Evolutionary conservation across 768 basidiomycete genomes (phyloP), one percentile per base, ranked within the genome.

Genomic region (Rhizopogon vesiculosus): DNA sequence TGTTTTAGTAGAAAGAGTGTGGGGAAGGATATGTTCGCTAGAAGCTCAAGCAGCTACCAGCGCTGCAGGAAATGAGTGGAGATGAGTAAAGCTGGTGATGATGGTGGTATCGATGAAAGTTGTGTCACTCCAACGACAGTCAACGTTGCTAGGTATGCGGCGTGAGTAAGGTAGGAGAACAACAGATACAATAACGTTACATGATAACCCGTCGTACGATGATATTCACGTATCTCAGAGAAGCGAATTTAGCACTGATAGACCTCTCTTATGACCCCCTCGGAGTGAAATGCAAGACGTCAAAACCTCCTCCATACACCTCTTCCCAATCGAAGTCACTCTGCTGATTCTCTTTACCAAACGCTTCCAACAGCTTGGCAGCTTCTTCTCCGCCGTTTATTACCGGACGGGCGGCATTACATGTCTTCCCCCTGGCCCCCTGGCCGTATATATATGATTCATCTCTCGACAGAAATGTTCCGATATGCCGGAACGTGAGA

Each of bases 401-500:
- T 25, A 89, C 83, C n/a, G 73, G 63, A 33, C 75, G 69, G 9
- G 84, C 86, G 3, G 76, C 71, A 41, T 76, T 82, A 51, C 62
- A 75, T 3, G 74, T 80, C 74, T 91, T 91, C 0, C 77, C 78
- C 60, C 68, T 82, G 45, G 85, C 86, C 1, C 90, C 91, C 61
- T 89, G 87, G 0, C 91, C 90, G 63, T 76, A 91, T 9, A 92
- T 92, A 49, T 62, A 72, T 35, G 73, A 64, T 54, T 71, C 74
- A 49, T 80, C 79, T 2, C 65, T 66, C 13, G 76, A 77, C 58
- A 91, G 68, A 69, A 89, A 92, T 18, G 90, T 92, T 38, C 86
- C 87, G 43, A 92, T 91, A 54, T 79, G 76, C 40, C 89, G 76
- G 70, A 92, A 91, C 8, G 90, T 93, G 61, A 91, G 69, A 63